These are phyloP conservation scores for Penicillium paradoxum DNA, from an alignment of 495 filamentous ascomycete species.

Conservation along the genomic window DNA sequence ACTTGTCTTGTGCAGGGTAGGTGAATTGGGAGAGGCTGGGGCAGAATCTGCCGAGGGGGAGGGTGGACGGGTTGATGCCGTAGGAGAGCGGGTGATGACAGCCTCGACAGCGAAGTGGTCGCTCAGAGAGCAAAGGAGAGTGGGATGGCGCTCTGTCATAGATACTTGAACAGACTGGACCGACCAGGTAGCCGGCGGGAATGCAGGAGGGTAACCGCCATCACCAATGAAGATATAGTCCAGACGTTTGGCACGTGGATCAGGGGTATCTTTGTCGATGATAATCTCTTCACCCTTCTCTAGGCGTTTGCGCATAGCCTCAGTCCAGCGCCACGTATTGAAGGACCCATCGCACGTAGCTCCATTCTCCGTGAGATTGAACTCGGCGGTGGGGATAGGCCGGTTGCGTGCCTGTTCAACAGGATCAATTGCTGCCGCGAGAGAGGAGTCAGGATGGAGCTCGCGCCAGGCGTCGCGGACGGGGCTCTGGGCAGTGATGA, in stretches of 20 bases:
- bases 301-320: conserved; percentile 54
- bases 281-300: conserved; percentile 51
- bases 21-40: conserved; percentile 1
- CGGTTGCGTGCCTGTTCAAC: conserved; percentile 49
- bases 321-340: conserved; percentile 93
- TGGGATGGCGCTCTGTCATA: conserved; percentile 81
- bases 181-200: conserved; percentile 49
- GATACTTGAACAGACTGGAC: conserved; percentile 65
- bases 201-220: conserved; percentile 29
- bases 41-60: not conserved
- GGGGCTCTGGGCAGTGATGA: conserved; percentile 74
- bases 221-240: conserved; percentile 86
- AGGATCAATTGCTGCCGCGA: conserved; percentile 62
- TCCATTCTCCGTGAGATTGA: conserved; percentile 75
- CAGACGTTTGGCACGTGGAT: conserved; percentile 75
- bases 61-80: not conserved
- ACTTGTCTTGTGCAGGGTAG: conserved; percentile 14
- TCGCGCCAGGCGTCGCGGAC: conserved; percentile 79
- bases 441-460: conserved; percentile 71
- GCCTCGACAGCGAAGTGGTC: conserved; percentile 82
- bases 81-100: conserved; percentile 30
- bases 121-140: conserved; percentile 74
- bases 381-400: conserved; percentile 62
- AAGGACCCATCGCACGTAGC: conserved; percentile 78
- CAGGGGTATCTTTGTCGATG: conserved; percentile 55